These are phyloP conservation scores for Puccinia coronata DNA, from an alignment of 1,284 basidiomycete species.

Conservation along the genomic window DNA sequence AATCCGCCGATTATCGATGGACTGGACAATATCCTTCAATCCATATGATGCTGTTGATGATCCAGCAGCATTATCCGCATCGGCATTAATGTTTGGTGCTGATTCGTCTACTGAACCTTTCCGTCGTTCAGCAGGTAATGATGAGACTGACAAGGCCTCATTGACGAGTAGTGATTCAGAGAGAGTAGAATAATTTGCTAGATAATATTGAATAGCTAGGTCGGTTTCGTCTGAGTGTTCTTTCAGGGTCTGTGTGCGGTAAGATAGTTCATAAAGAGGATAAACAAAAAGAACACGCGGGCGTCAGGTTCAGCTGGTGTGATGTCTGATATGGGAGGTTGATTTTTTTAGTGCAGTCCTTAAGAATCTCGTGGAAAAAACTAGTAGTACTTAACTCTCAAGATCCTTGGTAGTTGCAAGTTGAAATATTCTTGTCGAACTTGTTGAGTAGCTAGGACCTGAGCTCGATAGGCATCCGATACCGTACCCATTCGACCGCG, in stretches of 20 bases:
- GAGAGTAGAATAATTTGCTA: conserved; percentile 89
- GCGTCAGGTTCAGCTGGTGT: background rate
- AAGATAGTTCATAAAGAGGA: conserved; percentile 22
- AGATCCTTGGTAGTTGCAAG: conserved; percentile 87
- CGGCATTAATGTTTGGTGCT: conserved; percentile 20
- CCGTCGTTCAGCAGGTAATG: conserved; percentile 57
- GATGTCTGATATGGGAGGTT: conserved; percentile 28
- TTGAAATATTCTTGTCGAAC: conserved; percentile 97
- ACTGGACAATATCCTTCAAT: conserved; percentile 80
- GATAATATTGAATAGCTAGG: conserved; percentile 92
- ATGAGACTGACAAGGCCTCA: conserved; percentile 81
- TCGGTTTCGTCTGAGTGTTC: conserved; percentile 96
- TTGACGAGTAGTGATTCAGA: conserved; percentile 86
- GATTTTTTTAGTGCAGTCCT: background rate
- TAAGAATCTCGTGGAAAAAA: background rate
- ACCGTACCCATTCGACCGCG: conserved; percentile 77
- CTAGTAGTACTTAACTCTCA: conserved; percentile 70
- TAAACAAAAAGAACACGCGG: conserved; percentile 3
- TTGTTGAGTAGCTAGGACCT: conserved; percentile 83
- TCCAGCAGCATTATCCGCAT: conserved; percentile 1
- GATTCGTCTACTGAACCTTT: conserved; percentile 65
- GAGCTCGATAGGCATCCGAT: conserved; percentile 85
- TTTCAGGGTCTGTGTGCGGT: conserved; percentile 79
- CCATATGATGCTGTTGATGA: conserved; percentile 64
- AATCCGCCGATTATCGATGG: conserved; percentile 93